Evolutionary conservation across 1,284 basidiomycete species (phyloP), one percentile per base, ranked within the genome.

Genomic region (Crepidotus sp.): DNA sequence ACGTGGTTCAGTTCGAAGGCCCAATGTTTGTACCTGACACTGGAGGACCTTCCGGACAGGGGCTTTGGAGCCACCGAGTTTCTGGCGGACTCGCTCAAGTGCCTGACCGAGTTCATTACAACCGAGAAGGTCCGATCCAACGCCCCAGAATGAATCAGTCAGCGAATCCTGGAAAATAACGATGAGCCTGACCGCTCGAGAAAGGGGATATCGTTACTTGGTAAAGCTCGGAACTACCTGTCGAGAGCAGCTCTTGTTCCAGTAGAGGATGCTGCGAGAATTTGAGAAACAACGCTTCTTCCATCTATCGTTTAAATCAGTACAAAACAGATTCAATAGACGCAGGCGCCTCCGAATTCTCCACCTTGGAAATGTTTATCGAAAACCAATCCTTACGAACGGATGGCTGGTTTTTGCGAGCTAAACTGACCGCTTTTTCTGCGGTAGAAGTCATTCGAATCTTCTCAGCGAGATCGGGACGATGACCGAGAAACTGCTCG

Each of bases 231-330:
- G 55, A 42, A 14, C 49, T 42, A 9, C 51, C 55, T 4, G 56
- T 58, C 6, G 36, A 15, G 6, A 57, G 45, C 8, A 58, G 49
- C 39, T 52, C 44, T 19, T 49, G 40, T 31, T 47, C 38, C 4
- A 56, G 43, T 6, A 37, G 31, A 34, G 41, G 38, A 40, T 58
- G 47, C 36, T 58, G 57, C 11, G 50, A 49, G 45, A 57, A 57
- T 32, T 56, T 57, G 30, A 50, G 42, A 32, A 38, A 49, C 29
- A 55, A 33, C 1, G 49, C 50, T 39, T 55, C 48, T 25, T 54
- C 52, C 56, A 58, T 58, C 56, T 57, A 31, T 25, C 2, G 14
- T 14, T 9, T n/a, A n/a, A n/a, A n/a, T n/a, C n/a, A n/a, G 17
- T 46, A 10, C 31, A 40, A 10, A 32, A 17, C 19, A 4, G 30